Evolutionary conservation across 306 rosid species (phyloP).

Genomic region (Ceratonia siliqua): DNA sequence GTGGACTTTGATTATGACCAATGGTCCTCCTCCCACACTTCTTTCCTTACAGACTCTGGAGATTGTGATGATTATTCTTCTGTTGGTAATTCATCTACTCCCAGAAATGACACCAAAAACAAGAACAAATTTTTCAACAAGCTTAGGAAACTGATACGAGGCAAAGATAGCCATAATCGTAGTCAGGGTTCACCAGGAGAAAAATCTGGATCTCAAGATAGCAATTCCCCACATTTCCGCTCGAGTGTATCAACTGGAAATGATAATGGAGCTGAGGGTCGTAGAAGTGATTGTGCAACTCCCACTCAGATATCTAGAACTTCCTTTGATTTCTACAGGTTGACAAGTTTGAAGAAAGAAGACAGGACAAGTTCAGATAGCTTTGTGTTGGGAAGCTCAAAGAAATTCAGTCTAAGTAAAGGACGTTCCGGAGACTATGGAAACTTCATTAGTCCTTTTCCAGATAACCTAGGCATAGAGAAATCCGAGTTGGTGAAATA

Average conservation of each 20-base stretch:
- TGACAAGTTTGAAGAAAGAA: slow-evolving; percentile 39
- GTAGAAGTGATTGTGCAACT: slow-evolving; percentile 28
- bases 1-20: slow-evolving; percentile 63
- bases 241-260: slow-evolving; percentile 42
- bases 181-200: slow-evolving; percentile 40
- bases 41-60: slow-evolving; percentile 53
- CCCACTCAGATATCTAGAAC: slow-evolving; percentile 39
- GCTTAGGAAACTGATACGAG: slow-evolving; percentile 55
- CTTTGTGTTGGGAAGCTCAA: slow-evolving; percentile 44
- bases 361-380: slow-evolving; percentile 37
- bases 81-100: slow-evolving; percentile 43
- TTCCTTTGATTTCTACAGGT: slow-evolving; percentile 56
- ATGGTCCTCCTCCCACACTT: slow-evolving; percentile 69
- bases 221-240: slow-evolving; percentile 37
- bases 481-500: slow-evolving; percentile 64
- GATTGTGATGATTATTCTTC: slow-evolving; percentile 57
- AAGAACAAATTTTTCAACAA: slow-evolving; percentile 53
- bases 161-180: slow-evolving; percentile 46
- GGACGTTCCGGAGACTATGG: slow-evolving; percentile 21
- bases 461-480: slow-evolving; percentile 37
- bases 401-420: slow-evolving; percentile 33
- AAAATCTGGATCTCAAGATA: slow-evolving; percentile 41
- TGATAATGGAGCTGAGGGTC: slow-evolving; percentile 34
- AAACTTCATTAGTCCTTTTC: slow-evolving; percentile 28
- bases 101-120: slow-evolving; percentile 45